Conservation (phyloP, 176 grass and related monocot genomes). For the Neostapfia colusana region DNA sequence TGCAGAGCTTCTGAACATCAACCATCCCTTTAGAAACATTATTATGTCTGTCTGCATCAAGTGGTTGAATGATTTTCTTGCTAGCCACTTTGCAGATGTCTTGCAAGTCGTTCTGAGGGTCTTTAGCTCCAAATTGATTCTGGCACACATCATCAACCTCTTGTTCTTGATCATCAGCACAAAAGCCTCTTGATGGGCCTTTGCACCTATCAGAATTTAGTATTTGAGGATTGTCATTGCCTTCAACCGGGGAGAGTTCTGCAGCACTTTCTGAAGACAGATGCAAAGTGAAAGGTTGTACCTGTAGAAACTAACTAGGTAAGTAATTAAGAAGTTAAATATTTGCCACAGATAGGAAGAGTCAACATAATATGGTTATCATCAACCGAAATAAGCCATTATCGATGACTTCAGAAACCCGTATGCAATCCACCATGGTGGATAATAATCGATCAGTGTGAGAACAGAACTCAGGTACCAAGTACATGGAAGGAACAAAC, state of each 20-base stretch:
- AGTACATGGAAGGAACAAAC: neutral
- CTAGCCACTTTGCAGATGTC: slow-evolving; percentile 20
- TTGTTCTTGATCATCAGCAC: slow-evolving; percentile 39
- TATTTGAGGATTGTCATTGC: slow-evolving; percentile 31
- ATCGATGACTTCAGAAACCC: neutral
- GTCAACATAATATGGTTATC: neutral
- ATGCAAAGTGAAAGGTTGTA: slow-evolving; percentile 57
- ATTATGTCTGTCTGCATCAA: slow-evolving; percentile 35
- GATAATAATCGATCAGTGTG: slow-evolving; percentile 1
- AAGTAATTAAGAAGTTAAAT: slow-evolving; percentile 15
- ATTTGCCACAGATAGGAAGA: slow-evolving; percentile 7
- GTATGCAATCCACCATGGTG: slow-evolving; percentile 15
- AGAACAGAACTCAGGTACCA: slow-evolving; percentile 1
- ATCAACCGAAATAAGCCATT: neutral
- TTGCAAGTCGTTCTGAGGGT: slow-evolving; percentile 5
- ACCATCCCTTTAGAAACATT: slow-evolving; percentile 26
- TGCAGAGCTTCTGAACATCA: slow-evolving; percentile 47
- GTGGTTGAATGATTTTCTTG: slow-evolving; percentile 32
- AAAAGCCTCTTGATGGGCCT: neutral
- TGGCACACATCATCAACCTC: slow-evolving; percentile 19
- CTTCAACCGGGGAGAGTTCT: slow-evolving; percentile 37
- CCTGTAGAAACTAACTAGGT: slow-evolving; percentile 50
- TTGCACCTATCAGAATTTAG: slow-evolving; percentile 39
- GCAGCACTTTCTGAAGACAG: slow-evolving; percentile 63
- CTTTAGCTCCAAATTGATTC: slow-evolving; percentile 28